Evolutionary conservation across 345 rosid species (phyloP), one percentile per base, ranked within the genome.

Genomic region (Moricandia arvensis): DNA sequence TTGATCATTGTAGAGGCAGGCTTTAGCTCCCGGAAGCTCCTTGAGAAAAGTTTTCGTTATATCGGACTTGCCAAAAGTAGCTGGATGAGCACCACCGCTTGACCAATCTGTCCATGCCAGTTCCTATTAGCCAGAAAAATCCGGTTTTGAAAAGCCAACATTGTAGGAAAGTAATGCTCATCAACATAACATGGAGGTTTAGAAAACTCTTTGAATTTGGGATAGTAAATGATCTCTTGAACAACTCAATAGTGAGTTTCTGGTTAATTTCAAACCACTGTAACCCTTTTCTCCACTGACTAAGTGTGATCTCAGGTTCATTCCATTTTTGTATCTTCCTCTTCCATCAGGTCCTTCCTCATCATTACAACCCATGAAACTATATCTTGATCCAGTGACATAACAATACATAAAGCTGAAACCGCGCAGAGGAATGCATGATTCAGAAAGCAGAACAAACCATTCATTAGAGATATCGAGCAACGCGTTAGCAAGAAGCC

Each of bases 401-500:
- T 8, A 35, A 35, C 41, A 2, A 35, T 34, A 34, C 9, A 34
- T 2, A 34, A 34, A 34, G 37, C 37, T 34, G 37, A 34, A 34
- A 34, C 37, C 8, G 37, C 37, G 37, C 37, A 34, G 37, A 34
- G 37, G 37, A 34, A 34, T 34, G 37, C 37, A 34, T 34, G 8
- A 7, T 34, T 34, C 37, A 34, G 37, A 34, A 34, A 34, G 37
- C 37, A 34, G 37, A 34, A 34, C 37, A 34, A 34, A 34, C 37
- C 37, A 34, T 34, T 34, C 37, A 33, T 33, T 33, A 33, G 37
- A 33, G 37, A 33, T 33, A 33, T 33, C 2, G 37, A 33, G 37
- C 8, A 33, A 33, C 37, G 8, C 1, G 37, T 33, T 33, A 33
- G 37, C 37, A 33, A 33, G 43, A 57, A 95, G 97, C 59, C 99